Base-by-base conservation (phyloP, 805 yeast species). In the Schwanniomyces pseudopolymorphus region DNA sequence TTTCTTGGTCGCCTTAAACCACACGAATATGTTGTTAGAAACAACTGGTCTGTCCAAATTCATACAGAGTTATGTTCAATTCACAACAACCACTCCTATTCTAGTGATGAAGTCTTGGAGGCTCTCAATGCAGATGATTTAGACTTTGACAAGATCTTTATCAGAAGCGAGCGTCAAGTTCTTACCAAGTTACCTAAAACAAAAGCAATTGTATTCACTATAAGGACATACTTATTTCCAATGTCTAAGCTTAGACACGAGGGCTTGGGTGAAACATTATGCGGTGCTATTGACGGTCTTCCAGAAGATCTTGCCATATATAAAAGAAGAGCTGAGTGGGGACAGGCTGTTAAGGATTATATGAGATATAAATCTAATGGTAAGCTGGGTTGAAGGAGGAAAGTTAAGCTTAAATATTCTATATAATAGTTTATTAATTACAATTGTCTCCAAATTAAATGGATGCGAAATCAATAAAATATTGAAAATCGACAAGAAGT, bases 21-120 rank as follows among this genome's bases (percentile, higher is more conserved):
- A 3, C 69, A 74, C 24, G 78, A 79, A 45, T 72, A 74, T 42
- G 83, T 85, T 57, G 79, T 79, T 48, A 73, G 95, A 48, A 74
- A 74, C 54, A 87, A 87, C 51, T 87, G 90, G 88, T 72, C 85
- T 0, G 63, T 86, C 19, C 94, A 87, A 59, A 72, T 81, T 1
- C 22, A 20, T 8, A 9, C 26, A 17, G 27, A 22, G 16, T 38
- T 38, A n/a, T 20, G 19, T 13, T 14, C 16, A 9, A 38, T 38
- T 13, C 16, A 16, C n/a, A 38, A 22, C 26, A 38, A 20, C 16
- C 40, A 38, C 25, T 20, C 26, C 11, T 31, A 31, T 31, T 11
- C 40, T 11, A 20, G 27, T 10, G 67, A 55, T 9, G 53, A 55
- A 11, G 52, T 52, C 6, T 61, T 60, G 37, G 51, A 46, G 11